Percentiles rank a stretch among this genome's conserved stretches.
These are phyloP conservation scores for Botrytis galanthina DNA, from an alignment of 2,329 filamentous ascomycete species.

Conservation along the genomic window DNA sequence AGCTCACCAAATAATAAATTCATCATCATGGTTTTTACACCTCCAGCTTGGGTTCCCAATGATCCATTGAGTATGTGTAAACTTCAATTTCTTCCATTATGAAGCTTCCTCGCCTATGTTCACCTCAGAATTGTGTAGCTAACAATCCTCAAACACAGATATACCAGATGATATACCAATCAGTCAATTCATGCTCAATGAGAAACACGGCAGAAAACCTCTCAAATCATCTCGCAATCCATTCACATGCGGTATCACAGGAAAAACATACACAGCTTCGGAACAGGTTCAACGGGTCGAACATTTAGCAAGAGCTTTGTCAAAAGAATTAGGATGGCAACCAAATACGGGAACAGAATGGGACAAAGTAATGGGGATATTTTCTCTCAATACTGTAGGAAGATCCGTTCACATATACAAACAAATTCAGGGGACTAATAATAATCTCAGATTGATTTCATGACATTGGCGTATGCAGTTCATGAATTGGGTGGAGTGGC, in stretches of 20 bases:
- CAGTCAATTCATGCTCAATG: slow-evolving; percentile 73
- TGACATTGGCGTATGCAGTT: slow-evolving; percentile 69
- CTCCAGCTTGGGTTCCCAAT: slow-evolving; percentile 60
- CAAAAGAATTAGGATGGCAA: slow-evolving; percentile 68
- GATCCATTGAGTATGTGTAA: slow-evolving; percentile 52
- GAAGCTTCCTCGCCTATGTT: neutral
- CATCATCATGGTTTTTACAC: slow-evolving; percentile 47
- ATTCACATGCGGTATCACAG: slow-evolving; percentile 74
- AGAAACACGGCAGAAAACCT: slow-evolving; percentile 65
- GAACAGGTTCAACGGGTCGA: slow-evolving; percentile 67
- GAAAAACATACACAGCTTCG: slow-evolving; percentile 60
- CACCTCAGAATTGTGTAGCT: slow-evolving; percentile 3
- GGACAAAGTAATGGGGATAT: slow-evolving; percentile 77
- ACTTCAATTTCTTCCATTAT: neutral
- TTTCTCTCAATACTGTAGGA: slow-evolving; percentile 74
- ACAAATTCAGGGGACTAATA: neutral
- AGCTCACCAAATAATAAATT: neutral
- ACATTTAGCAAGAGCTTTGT: slow-evolving; percentile 63
- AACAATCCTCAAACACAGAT: slow-evolving; percentile 21
- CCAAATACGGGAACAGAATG: slow-evolving; percentile 71
- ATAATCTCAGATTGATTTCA: slow-evolving; percentile 63
- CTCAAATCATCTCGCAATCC: slow-evolving; percentile 63
- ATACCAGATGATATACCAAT: slow-evolving; percentile 70
- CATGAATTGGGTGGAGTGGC: slow-evolving; percentile 73
- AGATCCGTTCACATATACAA: neutral